phyloP scores from a whole-genome alignment of 2,329 filamentous ascomycete genomes.

The Emmonsia crescens region DNA sequence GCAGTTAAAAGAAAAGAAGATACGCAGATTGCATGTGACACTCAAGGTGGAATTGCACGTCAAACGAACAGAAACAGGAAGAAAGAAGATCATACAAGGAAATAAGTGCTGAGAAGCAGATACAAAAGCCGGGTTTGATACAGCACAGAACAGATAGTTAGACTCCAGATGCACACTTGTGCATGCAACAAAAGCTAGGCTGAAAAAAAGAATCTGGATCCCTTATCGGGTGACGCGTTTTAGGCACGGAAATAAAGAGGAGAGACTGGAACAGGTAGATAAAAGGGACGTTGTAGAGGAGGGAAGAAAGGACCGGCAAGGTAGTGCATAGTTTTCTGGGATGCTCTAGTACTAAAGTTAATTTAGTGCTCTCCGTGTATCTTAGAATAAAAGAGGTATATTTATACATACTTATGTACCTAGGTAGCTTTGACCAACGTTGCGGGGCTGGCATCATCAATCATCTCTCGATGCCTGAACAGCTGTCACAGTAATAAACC shows the following conservation, averaged over 20 bases:
- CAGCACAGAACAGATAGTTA: background rate
- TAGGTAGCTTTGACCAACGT: background rate
- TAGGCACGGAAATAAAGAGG: background rate
- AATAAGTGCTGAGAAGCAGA: background rate
- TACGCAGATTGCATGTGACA: background rate
- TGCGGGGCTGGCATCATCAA: background rate
- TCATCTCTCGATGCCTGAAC: background rate
- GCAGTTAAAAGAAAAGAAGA: background rate
- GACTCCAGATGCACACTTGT: background rate
- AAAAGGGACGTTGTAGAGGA: background rate
- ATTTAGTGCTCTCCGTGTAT: background rate
- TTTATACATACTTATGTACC: background rate
- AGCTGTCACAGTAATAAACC: conserved; percentile 1
- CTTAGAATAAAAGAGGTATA: background rate
- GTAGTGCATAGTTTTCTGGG: background rate
- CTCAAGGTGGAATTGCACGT: background rate
- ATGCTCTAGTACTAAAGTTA: background rate
- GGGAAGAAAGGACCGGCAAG: background rate
- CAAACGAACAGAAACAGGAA: background rate
- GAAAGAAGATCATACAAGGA: background rate
- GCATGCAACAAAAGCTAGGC: background rate
- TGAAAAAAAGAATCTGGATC: background rate
- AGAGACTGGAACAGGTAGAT: background rate
- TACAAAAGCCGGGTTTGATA: background rate
- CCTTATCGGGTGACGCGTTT: background rate